These are phyloP conservation scores for Glonium stellatum DNA, from an alignment of 495 filamentous ascomycete species.

Conservation along the genomic window DNA sequence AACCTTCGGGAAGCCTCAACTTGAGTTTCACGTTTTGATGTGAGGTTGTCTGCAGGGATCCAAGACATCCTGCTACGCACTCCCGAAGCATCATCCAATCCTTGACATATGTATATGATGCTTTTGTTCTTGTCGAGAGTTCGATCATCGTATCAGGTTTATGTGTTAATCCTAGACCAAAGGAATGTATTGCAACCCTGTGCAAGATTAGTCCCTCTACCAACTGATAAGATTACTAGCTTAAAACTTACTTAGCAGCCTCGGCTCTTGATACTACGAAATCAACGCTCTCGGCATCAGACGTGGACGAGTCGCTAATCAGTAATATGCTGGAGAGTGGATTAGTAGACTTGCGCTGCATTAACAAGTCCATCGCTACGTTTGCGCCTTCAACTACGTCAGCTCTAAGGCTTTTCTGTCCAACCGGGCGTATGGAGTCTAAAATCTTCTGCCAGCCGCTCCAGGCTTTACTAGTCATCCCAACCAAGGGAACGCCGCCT, in stretches of 20 bases:
- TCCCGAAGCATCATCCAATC: slow-evolving; percentile 99
- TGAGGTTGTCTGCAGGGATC: slow-evolving; percentile 90
- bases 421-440: slow-evolving; percentile 82
- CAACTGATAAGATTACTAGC: slow-evolving; percentile 22
- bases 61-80: slow-evolving; percentile 90
- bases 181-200: slow-evolving; percentile 92
- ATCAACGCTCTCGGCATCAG: slow-evolving; percentile 91
- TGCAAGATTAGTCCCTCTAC: slow-evolving; percentile 22
- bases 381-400: slow-evolving; percentile 98
- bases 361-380: slow-evolving; percentile 96
- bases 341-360: slow-evolving; percentile 95
- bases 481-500: slow-evolving; percentile 90
- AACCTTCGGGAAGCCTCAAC: slow-evolving; percentile 89
- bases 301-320: slow-evolving; percentile 98
- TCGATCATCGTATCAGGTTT: slow-evolving; percentile 99
- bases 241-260: slow-evolving; percentile 75
- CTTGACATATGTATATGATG: slow-evolving; percentile 95
- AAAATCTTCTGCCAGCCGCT: slow-evolving; percentile 83
- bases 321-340: slow-evolving; percentile 92
- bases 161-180: slow-evolving; percentile 91
- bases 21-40: slow-evolving; percentile 98
- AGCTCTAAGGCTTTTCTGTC: slow-evolving; percentile 91
- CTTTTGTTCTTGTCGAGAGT: slow-evolving; percentile 89
- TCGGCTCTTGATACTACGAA: slow-evolving; percentile 98
- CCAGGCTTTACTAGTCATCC: slow-evolving; percentile 95